Conservation (phyloP, 1,139 yeast genomes). For the Hyphopichia buzzinii region DNA sequence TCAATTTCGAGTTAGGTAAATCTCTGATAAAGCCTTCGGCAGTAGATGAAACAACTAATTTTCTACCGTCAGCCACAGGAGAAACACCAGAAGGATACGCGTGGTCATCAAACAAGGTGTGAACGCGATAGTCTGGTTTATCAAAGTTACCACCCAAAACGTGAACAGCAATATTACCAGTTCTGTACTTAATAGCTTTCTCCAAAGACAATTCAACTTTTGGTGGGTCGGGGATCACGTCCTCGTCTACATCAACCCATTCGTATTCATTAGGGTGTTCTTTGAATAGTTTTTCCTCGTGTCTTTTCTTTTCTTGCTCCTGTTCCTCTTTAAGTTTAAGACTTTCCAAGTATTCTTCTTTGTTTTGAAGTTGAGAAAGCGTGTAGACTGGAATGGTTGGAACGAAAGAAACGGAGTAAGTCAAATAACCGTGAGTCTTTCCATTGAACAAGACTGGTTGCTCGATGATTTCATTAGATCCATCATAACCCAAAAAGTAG, state of each 20-base stretch:
- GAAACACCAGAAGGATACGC: slow-evolving; percentile 59
- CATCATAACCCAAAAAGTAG: slow-evolving; percentile 50
- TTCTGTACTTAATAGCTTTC: slow-evolving; percentile 51
- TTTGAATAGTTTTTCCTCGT: slow-evolving; percentile 50
- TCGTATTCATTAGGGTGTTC: slow-evolving; percentile 62
- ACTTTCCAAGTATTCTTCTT: slow-evolving; percentile 30
- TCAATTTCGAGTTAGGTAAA: slow-evolving; percentile 55
- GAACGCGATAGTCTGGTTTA: slow-evolving; percentile 50
- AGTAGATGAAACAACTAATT: slow-evolving; percentile 36
- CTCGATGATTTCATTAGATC: slow-evolving; percentile 42
- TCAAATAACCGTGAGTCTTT: slow-evolving; percentile 47
- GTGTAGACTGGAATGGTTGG: slow-evolving; percentile 66
- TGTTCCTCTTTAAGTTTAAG: slow-evolving; percentile 31
- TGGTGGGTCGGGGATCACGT: slow-evolving; percentile 41
- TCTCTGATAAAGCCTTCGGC: slow-evolving; percentile 69
- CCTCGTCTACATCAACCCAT: slow-evolving; percentile 57
- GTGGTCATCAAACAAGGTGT: slow-evolving; percentile 63
- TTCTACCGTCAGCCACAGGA: slow-evolving; percentile 39
- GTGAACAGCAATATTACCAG: slow-evolving; percentile 62
- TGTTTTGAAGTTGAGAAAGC: slow-evolving; percentile 47
- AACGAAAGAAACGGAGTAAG: slow-evolving; percentile 59
- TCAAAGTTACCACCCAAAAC: slow-evolving; percentile 48
- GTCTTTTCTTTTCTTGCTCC: slow-evolving; percentile 31
- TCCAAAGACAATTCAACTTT: slow-evolving; percentile 52
- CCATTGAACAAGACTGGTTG: slow-evolving; percentile 47